These are phyloP conservation scores for Neocatenulostroma microsporum DNA, from an alignment of 2,329 filamentous ascomycete species.

Conservation along the genomic window DNA sequence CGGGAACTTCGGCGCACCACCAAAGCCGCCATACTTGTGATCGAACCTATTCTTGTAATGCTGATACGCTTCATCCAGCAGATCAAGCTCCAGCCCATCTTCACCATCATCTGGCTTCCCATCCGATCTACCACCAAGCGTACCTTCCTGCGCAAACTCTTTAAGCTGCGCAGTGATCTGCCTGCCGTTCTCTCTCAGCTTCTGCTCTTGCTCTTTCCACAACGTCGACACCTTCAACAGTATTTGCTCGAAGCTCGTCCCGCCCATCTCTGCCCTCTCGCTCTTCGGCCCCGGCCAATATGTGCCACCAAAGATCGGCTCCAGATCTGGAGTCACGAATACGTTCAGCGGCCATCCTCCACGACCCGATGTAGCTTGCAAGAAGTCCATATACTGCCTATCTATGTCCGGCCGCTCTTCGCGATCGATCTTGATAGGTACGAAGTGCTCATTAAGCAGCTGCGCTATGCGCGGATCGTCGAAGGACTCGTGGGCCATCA, in stretches of 20 bases:
- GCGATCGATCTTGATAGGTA: conserved; percentile 86
- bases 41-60: conserved; percentile 79
- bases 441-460: conserved; percentile 77
- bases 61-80: conserved; percentile 81
- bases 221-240: conserved; percentile 64
- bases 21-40: conserved; percentile 67
- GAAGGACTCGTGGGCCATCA: conserved; percentile 91
- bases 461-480: conserved; percentile 70
- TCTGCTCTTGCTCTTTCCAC: conserved; percentile 78
- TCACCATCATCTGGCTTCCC: conserved; percentile 32
- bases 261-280: conserved; percentile 40
- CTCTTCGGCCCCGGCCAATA: conserved; percentile 84
- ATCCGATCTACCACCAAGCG: conserved; percentile 38
- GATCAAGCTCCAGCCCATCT: conserved; percentile 76
- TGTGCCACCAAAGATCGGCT: conserved; percentile 91
- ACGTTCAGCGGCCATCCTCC: conserved; percentile 95
- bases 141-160: conserved; percentile 85
- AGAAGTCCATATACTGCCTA: conserved; percentile 96
- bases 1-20: conserved; percentile 72
- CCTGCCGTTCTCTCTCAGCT: conserved; percentile 74
- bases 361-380: conserved; percentile 81
- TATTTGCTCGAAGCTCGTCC: conserved; percentile 75
- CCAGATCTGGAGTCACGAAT: conserved; percentile 87
- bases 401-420: conserved; percentile 93
- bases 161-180: conserved; percentile 73